Evolutionary conservation across 1,284 basidiomycete genomes (phyloP).

Genomic region (Puccinia novopanici): DNA sequence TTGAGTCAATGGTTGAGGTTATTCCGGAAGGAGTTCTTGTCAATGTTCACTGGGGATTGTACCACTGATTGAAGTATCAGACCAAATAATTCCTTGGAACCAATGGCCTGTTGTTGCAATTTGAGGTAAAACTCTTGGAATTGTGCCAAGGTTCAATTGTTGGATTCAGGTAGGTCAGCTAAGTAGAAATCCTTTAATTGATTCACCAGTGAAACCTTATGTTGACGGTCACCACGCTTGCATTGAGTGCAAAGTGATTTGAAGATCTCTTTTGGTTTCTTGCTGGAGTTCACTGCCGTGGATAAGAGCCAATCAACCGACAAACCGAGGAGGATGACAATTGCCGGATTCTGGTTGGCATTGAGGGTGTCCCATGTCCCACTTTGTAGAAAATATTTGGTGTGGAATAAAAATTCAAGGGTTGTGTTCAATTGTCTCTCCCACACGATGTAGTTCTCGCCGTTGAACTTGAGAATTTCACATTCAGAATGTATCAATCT

Average conservation of each 20-base stretch:
- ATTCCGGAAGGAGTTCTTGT: background rate
- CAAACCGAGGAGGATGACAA: background rate
- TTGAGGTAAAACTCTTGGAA: background rate
- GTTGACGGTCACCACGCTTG: background rate
- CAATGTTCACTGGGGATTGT: background rate
- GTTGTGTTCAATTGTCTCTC: background rate
- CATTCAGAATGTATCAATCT: background rate
- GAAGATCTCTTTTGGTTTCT: background rate
- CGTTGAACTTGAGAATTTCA: background rate
- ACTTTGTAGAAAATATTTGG: background rate
- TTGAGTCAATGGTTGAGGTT: background rate
- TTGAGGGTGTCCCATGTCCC: background rate
- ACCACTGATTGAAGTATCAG: background rate
- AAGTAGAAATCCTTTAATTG: background rate
- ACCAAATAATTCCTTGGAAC: background rate
- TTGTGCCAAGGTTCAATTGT: background rate
- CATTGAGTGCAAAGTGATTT: background rate
- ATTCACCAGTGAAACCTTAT: background rate
- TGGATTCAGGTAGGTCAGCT: background rate
- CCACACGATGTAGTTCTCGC: background rate
- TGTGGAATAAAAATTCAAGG: constrained; percentile 2
- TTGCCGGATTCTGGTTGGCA: background rate
- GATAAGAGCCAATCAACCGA: background rate
- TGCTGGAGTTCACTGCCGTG: background rate
- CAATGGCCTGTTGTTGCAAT: background rate